A percentile compares a stretch with the other conserved stretches of the same genome.
These are phyloP conservation scores for Dactylellina haptotyla DNA, from an alignment of 2,329 filamentous ascomycete species.

Conservation along the genomic window DNA sequence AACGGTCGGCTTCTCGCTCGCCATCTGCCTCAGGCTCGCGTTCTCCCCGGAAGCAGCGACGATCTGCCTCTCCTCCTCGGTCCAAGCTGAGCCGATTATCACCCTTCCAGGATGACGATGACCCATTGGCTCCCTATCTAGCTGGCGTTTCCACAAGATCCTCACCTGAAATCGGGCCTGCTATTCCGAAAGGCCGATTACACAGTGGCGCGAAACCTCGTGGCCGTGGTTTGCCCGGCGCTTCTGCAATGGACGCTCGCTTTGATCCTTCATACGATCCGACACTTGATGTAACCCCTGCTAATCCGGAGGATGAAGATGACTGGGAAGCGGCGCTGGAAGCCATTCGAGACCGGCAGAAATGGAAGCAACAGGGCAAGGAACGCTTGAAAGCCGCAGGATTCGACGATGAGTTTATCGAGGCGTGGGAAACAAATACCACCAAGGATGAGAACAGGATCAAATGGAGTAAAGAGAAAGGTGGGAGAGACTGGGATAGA, in stretches of 20 bases:
- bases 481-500: constrained; percentile 71
- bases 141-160: constrained; percentile 51
- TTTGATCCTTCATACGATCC: constrained; percentile 76
- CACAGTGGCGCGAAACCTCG: constrained; percentile 18
- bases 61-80: constrained; percentile 12
- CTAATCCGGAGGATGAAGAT: constrained; percentile 66
- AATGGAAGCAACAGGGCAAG: constrained; percentile 78
- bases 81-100: not conserved
- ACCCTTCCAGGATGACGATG: constrained; percentile 20
- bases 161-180: constrained; percentile 80
- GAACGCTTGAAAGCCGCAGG: constrained; percentile 80
- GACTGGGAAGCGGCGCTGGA: constrained; percentile 85
- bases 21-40: too few relatives aligned
- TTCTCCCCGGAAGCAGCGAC: constrained; percentile 24
- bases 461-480: constrained; percentile 76
- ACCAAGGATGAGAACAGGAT: constrained; percentile 73
- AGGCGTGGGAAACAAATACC: constrained; percentile 74
- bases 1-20: constrained; percentile 15
- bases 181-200: constrained; percentile 63
- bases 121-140: constrained; percentile 39
- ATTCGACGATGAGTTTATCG: constrained; percentile 78
- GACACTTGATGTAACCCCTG: constrained; percentile 67
- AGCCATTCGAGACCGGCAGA: constrained; percentile 79
- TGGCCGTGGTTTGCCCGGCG: constrained; percentile 61
- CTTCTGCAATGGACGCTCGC: constrained; percentile 78